Evolutionary conservation across 495 filamentous ascomycete genomes (phyloP).

Genomic region (Xylaria acuta): DNA sequence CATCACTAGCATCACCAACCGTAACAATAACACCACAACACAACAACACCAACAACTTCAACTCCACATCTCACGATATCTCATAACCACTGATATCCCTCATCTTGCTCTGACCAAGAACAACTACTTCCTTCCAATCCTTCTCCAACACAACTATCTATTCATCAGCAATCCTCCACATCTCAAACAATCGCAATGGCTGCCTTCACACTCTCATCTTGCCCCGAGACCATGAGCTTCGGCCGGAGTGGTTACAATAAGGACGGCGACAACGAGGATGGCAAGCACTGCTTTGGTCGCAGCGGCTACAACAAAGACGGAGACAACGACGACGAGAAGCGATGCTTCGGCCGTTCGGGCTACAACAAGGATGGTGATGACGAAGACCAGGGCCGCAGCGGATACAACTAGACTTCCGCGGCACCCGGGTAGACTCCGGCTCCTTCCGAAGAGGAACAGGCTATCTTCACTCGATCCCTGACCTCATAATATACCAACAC

Average conservation of each 20-base stretch:
- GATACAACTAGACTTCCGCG: constrained; percentile 26
- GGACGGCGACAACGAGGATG: constrained; percentile 44
- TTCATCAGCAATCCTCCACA: not conserved
- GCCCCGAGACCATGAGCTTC: constrained; percentile 37
- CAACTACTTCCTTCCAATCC: not conserved
- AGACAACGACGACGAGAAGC: constrained; percentile 49
- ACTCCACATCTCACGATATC: constrained; percentile 12
- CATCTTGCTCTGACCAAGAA: constrained; percentile 15
- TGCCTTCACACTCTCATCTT: constrained; percentile 20
- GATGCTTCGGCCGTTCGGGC: constrained; percentile 52
- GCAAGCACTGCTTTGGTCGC: constrained; percentile 48
- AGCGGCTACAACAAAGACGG: constrained; percentile 57
- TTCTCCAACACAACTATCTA: constrained; percentile 9
- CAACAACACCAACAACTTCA: constrained; percentile 9
- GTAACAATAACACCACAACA: not conserved
- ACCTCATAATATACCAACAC: constrained; percentile 24
- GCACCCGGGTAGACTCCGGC: not conserved
- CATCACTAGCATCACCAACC: constrained; percentile 15
- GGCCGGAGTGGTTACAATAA: constrained; percentile 65
- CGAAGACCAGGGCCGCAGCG: constrained; percentile 23
- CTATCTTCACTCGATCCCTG: not conserved
- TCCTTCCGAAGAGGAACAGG: constrained; percentile 19
- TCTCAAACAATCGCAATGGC: constrained; percentile 28
- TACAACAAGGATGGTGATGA: constrained; percentile 49
- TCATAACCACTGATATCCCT: not conserved